Conservation (phyloP, 192 early-diverging fungal genomes). For the Podila minutissima region DNA sequence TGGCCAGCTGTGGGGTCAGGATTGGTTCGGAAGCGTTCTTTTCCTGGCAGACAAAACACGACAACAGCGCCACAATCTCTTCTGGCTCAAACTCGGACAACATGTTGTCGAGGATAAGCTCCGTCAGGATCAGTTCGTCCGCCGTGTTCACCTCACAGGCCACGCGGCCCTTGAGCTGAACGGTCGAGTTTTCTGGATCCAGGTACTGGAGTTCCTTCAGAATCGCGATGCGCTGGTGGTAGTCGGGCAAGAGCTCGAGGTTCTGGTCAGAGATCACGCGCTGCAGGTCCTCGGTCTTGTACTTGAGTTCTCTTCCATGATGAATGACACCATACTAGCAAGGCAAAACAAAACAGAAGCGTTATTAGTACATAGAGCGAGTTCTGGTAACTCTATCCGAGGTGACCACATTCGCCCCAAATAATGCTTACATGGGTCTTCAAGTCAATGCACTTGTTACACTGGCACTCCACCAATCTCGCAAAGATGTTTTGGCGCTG, state of each 20-base stretch:
- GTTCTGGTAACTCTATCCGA: background rate
- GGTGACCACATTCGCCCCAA: background rate
- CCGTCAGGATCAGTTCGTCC: constrained; percentile 93
- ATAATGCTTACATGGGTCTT: constrained; percentile 71
- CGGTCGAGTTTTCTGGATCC: constrained; percentile 80
- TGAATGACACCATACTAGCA: constrained; percentile 62
- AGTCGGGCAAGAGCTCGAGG: constrained; percentile 93
- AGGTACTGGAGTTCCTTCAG: constrained; percentile 84
- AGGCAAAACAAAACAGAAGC: background rate
- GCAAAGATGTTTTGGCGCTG: constrained; percentile 67
- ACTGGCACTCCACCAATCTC: constrained; percentile 68
- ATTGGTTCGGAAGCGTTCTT: constrained; percentile 74
- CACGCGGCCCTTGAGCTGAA: constrained; percentile 95
- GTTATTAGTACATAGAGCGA: background rate
- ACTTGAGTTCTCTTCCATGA: constrained; percentile 68
- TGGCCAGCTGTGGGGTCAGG: constrained; percentile 70
- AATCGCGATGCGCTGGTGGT: constrained; percentile 87
- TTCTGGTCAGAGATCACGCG: constrained; percentile 91
- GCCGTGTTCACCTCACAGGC: constrained; percentile 98
- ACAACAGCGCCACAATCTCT: constrained; percentile 93
- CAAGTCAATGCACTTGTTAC: constrained; percentile 80
- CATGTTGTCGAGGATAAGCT: constrained; percentile 94
- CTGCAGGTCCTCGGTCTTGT: constrained; percentile 78
- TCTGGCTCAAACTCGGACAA: constrained; percentile 89
- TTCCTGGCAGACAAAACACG: constrained; percentile 96